Evolutionary conservation across 73 alveolate genomes (phyloP).

Genomic region (Stentor roeselii): DNA sequence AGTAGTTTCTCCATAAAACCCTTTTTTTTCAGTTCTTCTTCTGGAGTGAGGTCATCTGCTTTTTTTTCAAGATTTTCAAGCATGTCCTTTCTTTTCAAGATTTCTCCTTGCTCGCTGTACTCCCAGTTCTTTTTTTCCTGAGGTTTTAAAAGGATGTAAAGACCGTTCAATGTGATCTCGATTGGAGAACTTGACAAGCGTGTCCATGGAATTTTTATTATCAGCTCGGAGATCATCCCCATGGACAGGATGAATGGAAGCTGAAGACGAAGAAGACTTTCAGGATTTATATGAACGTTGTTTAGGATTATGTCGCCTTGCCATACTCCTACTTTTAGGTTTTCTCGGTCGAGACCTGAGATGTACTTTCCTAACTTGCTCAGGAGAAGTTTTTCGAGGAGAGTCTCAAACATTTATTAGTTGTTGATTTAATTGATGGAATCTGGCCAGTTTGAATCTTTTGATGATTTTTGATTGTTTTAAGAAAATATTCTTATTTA

Average conservation of each 20-base stretch:
- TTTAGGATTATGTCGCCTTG: constrained; percentile 86
- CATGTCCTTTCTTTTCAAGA: neutral
- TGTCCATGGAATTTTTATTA: constrained; percentile 91
- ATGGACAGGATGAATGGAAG: constrained; percentile 77
- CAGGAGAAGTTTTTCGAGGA: constrained; percentile 18
- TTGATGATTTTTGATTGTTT: too few relatives aligned
- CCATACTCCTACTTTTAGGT: constrained; percentile 76
- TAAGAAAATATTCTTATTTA: too few relatives aligned
- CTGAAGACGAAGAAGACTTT: constrained; percentile 66
- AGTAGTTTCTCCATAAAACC: constrained; percentile 3
- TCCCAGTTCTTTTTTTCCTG: constrained; percentile 56
- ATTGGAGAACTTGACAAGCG: constrained; percentile 89
- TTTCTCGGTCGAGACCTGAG: constrained; percentile 69
- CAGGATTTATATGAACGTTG: constrained; percentile 72
- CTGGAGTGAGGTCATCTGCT: constrained; percentile 4
- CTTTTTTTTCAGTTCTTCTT: constrained; percentile 9
- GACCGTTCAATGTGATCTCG: constrained; percentile 74
- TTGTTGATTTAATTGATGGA: too few relatives aligned
- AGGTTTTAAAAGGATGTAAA: constrained; percentile 75
- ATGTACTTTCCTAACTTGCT: constrained; percentile 13
- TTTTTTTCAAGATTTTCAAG: neutral
- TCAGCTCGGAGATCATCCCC: constrained; percentile 75
- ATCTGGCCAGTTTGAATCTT: too few relatives aligned
- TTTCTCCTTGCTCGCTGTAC: constrained; percentile 33
- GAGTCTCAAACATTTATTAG: constrained; percentile 17